A percentile compares a stretch with the other conserved stretches of the same genome.
phyloP scores from a whole-genome alignment of 1,284 basidiomycete genomes.

The Ganoderma resinaceum region DNA sequence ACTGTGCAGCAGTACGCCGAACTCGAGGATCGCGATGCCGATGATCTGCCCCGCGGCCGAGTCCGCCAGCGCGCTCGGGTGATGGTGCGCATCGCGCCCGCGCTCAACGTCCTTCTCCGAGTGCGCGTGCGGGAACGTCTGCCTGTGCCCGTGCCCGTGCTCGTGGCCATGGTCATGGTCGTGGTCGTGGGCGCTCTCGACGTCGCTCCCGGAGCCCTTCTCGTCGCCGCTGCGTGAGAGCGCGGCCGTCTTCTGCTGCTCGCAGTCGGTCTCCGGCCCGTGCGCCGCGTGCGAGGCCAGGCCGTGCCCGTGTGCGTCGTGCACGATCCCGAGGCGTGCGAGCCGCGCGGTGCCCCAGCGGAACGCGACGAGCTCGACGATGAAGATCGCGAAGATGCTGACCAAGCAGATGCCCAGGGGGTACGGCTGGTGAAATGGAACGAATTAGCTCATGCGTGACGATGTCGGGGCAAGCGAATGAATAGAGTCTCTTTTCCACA shows the following conservation, averaged over 20 bases:
- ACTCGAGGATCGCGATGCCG: conserved; percentile 88
- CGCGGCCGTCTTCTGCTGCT: background rate
- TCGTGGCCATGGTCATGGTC: too few species aligned
- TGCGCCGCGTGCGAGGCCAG: conserved; percentile 73
- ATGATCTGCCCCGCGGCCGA: conserved; percentile 78
- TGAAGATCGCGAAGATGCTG: conserved; percentile 85
- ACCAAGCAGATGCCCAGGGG: conserved; percentile 82
- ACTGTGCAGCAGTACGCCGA: conserved; percentile 91
- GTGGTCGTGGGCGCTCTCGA: background rate
- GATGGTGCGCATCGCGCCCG: conserved; percentile 20
- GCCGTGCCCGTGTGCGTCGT: conserved; percentile 74
- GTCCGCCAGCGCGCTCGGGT: conserved; percentile 41
- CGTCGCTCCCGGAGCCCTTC: background rate
- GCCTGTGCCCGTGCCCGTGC: conserved; percentile 1
- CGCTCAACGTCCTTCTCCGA: conserved; percentile 21
- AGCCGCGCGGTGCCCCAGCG: conserved; percentile 78
- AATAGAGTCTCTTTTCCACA: too few species aligned
- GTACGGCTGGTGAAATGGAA: conserved; percentile 62
- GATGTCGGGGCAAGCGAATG: background rate
- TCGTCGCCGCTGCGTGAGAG: background rate
- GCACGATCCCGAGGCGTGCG: conserved; percentile 55
- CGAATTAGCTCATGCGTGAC: background rate
- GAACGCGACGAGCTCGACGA: conserved; percentile 86
- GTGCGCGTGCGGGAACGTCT: conserved; percentile 24
- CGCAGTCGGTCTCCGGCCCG: conserved; percentile 57